Evolutionary conservation across 257 asterid species (phyloP).

Genomic region (Fraxinus anomala): DNA sequence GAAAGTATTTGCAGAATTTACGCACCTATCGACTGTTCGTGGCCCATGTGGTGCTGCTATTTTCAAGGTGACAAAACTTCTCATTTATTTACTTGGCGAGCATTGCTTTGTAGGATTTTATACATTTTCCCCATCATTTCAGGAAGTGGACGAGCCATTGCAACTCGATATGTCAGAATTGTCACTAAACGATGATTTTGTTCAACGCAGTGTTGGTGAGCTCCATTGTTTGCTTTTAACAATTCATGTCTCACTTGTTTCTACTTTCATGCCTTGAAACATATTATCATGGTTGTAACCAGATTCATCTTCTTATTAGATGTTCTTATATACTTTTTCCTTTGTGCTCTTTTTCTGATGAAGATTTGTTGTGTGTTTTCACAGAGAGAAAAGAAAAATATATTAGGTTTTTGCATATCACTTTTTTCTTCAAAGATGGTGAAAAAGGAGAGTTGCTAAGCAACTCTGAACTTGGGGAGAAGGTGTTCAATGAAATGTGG

Average conservation of each 20-base stretch:
- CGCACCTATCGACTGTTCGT: conserved; percentile 75
- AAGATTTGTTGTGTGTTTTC: neutral
- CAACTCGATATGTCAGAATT: conserved; percentile 88
- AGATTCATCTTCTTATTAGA: neutral
- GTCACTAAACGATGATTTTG: conserved; percentile 67
- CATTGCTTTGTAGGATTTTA: conserved; percentile 6
- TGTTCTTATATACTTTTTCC: neutral
- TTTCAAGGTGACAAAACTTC: conserved; percentile 64
- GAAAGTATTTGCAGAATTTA: conserved; percentile 98
- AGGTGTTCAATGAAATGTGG: neutral
- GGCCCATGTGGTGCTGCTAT: conserved; percentile 94
- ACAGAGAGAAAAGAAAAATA: neutral
- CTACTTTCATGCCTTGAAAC: conserved; percentile 1
- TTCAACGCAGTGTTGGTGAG: conserved; percentile 68
- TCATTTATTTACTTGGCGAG: conserved; percentile 20
- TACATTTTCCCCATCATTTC: conserved; percentile 24
- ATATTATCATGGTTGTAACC: neutral
- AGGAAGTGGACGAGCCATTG: conserved; percentile 97
- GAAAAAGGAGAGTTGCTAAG: neutral
- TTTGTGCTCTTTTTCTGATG: neutral
- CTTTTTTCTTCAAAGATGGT: neutral
- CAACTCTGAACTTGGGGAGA: neutral
- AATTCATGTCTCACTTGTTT: neutral
- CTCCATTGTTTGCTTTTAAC: conserved; percentile 13
- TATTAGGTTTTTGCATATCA: neutral